phyloP scores from a whole-genome alignment of 257 asterid genomes.

The Echium plantagineum region DNA sequence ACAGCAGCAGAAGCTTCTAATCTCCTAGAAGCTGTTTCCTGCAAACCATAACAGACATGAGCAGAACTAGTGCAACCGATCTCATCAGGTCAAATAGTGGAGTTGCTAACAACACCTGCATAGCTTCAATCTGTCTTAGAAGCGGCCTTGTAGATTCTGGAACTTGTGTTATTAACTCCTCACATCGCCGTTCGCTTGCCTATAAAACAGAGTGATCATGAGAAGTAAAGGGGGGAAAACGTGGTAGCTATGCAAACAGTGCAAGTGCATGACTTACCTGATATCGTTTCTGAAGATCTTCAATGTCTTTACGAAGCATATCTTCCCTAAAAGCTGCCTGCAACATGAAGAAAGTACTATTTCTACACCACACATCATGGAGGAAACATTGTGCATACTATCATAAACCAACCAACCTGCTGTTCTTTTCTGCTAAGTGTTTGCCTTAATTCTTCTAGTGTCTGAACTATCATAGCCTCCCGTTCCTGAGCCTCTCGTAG shows the following conservation, averaged over 20 bases:
- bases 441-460: conserved; percentile 47
- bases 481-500: conserved; percentile 41
- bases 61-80: background rate
- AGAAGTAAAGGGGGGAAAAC: background rate
- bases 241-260: background rate
- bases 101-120: conserved; percentile 54
- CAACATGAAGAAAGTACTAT: conserved; percentile 15
- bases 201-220: conserved; percentile 18
- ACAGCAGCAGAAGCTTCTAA: conserved; percentile 99
- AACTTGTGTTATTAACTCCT: conserved; percentile 93
- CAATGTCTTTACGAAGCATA: conserved; percentile 85
- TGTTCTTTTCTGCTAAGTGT: conserved; percentile 56
- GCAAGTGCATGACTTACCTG: conserved; percentile 37
- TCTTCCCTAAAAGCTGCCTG: conserved; percentile 95
- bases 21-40: conserved; percentile 89
- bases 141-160: conserved; percentile 99
- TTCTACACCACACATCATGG: conserved; percentile 6
- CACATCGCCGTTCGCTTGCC: conserved; percentile 98
- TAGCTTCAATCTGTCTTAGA: conserved; percentile 96
- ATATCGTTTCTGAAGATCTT: conserved; percentile 92
- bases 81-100: conserved; percentile 4
- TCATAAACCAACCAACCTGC: conserved; percentile 45
- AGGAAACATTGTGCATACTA: conserved; percentile 4
- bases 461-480: conserved; percentile 42
- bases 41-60: conserved; percentile 17